Evolutionary conservation across 2,329 filamentous ascomycete species (phyloP).

Genomic region (Erysiphe neolycopersici): DNA sequence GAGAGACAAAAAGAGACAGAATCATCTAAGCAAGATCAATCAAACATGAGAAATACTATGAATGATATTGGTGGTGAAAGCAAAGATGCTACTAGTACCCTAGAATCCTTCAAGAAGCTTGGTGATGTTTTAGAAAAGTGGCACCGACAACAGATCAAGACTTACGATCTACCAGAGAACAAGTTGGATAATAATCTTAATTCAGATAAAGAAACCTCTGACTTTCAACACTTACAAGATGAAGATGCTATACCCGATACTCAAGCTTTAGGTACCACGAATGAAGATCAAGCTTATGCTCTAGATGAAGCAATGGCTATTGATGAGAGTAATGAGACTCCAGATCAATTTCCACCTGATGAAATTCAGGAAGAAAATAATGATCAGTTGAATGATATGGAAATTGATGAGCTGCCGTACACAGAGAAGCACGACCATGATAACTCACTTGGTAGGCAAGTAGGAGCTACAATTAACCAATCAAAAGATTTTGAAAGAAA

Average conservation of each 20-base stretch:
- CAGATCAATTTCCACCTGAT: conserved; percentile 21
- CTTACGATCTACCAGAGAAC: conserved; percentile 27
- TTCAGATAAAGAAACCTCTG: conserved; percentile 44
- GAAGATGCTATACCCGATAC: conserved; percentile 62
- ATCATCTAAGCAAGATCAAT: conserved; percentile 26
- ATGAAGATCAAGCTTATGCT: conserved; percentile 61
- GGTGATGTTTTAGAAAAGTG: conserved; percentile 81
- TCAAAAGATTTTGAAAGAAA: conserved; percentile 22
- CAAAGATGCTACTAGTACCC: conserved; percentile 17
- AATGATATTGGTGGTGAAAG: conserved; percentile 14
- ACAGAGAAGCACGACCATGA: conserved; percentile 18
- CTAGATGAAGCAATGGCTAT: conserved; percentile 78
- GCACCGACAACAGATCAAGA: conserved; percentile 72
- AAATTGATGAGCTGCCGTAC: conserved; percentile 17
- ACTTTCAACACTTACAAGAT: conserved; percentile 81
- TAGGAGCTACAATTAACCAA: conserved; percentile 28
- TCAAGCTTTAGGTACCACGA: conserved; percentile 72
- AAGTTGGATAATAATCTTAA: conserved; percentile 14
- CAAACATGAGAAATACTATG: conserved; percentile 17
- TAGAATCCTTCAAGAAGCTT: conserved; percentile 73
- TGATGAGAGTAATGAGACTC: conserved; percentile 37
- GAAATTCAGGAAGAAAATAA: conserved; percentile 19
- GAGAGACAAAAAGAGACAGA: conserved; percentile 24
- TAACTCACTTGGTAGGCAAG: conserved; percentile 26
- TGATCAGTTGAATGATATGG: conserved; percentile 18